Evolutionary conservation across 306 rosid genomes (phyloP), one percentile per base, ranked within the genome.

Genomic region (Gynostemma pentaphyllum): DNA sequence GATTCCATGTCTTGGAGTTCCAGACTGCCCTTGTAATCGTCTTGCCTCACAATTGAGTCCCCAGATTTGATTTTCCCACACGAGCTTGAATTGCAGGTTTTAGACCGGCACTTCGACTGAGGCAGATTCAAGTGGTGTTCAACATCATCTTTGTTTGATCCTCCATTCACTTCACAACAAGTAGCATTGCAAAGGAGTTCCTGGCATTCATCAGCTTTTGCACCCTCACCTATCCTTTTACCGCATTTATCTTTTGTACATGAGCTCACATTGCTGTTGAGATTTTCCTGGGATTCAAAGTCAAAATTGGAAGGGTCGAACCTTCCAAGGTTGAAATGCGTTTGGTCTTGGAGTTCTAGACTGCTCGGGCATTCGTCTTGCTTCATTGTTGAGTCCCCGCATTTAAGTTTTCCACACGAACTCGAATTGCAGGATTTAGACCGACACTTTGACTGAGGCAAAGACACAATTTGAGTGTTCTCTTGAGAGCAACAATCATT

Each of bases 361-460:
- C 70, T 66, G 68, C 59, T 78, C 41, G 15, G 53, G 53, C 74
- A 74, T 37, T 30, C 29, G 18, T 40, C 75, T 24, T 67, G 64
- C n/a, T 41, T 62, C 13, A 36, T 44, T 13, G 6, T 9, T 22
- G 68, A 26, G 52, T 24, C 68, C 22, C 41, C 66, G 28, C 63
- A 55, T 16, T 55, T 55, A 27, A 39, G 30, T 4, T 63, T 26
- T 26, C 32, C 68, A 63, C 40, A 42, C n/a, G 41, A 29, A n/a
- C 23, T 41, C 2, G 28, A 57, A 57, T 37, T 18, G 52, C 26
- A 27, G 12, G 40, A n/a, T 45, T 45, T 18, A 45, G 68, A 64
- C 11, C 24, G 13, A 64, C 70, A 37, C 49, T 22, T 66, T 37
- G 55, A 5, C 21, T 37, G 45, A 49, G 34, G 15, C 30, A 50